Conservation (phyloP, 2,329 filamentous ascomycete species). For the Epichloe brachyelytri region DNA sequence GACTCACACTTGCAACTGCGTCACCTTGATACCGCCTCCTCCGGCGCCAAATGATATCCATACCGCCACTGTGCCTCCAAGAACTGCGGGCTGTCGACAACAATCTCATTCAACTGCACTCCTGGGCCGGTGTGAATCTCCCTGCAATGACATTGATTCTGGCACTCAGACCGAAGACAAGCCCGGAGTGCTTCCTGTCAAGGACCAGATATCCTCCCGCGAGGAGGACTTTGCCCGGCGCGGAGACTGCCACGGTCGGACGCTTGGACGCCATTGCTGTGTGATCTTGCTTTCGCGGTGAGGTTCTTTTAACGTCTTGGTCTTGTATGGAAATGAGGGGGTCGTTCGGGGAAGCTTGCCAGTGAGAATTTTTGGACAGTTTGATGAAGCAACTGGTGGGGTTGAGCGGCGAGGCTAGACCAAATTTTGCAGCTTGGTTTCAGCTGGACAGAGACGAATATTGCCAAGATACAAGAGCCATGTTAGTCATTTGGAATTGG, state of each 20-base stretch:
- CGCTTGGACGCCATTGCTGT: conserved; percentile 8
- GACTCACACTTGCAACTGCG: conserved; percentile 66
- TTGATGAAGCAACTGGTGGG: neutral
- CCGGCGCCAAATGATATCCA: conserved; percentile 55
- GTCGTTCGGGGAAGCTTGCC: neutral
- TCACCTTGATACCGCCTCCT: conserved; percentile 69
- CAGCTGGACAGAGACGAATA: neutral
- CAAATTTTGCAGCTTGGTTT: neutral
- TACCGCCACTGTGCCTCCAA: conserved; percentile 79
- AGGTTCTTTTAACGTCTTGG: neutral
- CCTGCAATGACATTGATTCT: conserved; percentile 52
- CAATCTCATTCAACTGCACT: conserved; percentile 56
- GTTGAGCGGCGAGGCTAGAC: neutral
- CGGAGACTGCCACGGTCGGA: conserved; percentile 55
- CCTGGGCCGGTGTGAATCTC: conserved; percentile 47
- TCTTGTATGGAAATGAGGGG: neutral
- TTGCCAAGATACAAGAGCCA: neutral
- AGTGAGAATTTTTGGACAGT: neutral
- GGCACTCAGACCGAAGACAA: conserved; percentile 55
- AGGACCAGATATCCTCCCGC: conserved; percentile 93
- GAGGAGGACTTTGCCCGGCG: conserved; percentile 89
- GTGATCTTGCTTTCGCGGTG: neutral
- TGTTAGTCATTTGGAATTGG: neutral
- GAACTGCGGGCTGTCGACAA: conserved; percentile 89
- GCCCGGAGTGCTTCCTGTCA: conserved; percentile 70